Base-by-base conservation (phyloP, 345 rosid genomes). In the Streptanthus diversifolius region DNA sequence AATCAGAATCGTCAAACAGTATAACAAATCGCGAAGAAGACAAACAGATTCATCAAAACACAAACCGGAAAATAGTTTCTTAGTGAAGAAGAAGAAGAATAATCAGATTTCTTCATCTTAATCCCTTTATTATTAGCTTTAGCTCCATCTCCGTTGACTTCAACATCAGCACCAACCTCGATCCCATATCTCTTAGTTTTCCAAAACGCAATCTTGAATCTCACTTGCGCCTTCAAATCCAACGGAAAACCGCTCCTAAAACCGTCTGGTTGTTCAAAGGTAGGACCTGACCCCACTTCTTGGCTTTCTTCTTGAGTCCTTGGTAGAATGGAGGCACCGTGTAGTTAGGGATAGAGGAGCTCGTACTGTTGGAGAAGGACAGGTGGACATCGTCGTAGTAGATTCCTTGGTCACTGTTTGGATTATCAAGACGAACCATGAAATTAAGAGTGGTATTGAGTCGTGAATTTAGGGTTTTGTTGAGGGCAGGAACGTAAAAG, bases 371-470 rank as follows among this genome's bases (percentile, higher is more conserved):
- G 61, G 25, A 81, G 15, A 83, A 68, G 10, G 85, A 76, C 33
- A 91, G 63, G 55, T 82, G 81, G 2, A 93, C 75, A 1, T 72
- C 49, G 45, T 88, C 96, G 63, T 93, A 93, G 78, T 73, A 67
- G 32, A 93, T 73, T 9, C 97, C 92, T 63, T 89, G 86, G 53
- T 86, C 90, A 44, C 59, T 83, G 86, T 93, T 93, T 49, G 86
- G 79, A 74, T 93, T 93, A 1, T 58, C 79, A 2, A 87, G 84
- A 66, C 62, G 71, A 1, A 93, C 43, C 39, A 60, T 25, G 80
- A 93, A 77, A 68, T 56, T 72, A 13, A 91, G 81, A 58, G 86
- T 75, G 72, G 85, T 11, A 71, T 81, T 72, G 33, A 3, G 2
- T 0, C 32, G 25, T 17, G 68, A 7, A 58, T 72, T 66, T 5